Base-by-base conservation (phyloP, 768 basidiomycete species). In the Multifurca ochricompacta region DNA sequence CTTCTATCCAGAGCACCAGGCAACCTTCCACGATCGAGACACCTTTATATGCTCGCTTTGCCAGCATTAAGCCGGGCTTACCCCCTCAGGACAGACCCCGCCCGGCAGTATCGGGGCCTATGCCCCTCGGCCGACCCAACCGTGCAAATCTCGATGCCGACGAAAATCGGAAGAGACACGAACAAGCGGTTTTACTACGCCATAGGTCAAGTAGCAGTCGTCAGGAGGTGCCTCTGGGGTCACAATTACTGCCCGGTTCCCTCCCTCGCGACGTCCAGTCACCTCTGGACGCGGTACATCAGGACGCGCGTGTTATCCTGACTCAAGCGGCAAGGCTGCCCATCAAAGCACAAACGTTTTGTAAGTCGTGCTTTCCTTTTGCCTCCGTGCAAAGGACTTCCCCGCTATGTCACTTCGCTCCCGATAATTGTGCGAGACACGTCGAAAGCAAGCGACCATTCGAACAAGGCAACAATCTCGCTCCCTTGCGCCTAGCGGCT, bases 1-100 rank as follows among this genome's bases (percentile, higher is more conserved):
- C 51, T 25, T 18, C 51, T 19, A 3, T 57, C 19, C 51, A 35
- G n/a, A 36, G 48, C 41, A 25, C 48, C 3, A 46, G 45, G 32
- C 54, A 35, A 13, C 40, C 51, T 10, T 7, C 54, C 11, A 14
- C 59, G 5, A 39, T 42, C 9, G 55, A 54, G 23, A 61, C 65
- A 1, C 66, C 66, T 8, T 55, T 67, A 16, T 67, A 67, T 35
- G 64, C 65, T 9, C 65, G 65, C 18, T 67, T 66, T 37, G 59
- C 66, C 31, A 58, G 41, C 56, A 16, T 36, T 21, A 55, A 55
- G 28, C 14, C 49, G 27, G 62, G 19, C 7, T 45, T 30, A 25
- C 60, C 51, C 16, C 28, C 42, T 35, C 32, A 55, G 47, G 56
- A 46, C 11, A 49, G n/a, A 45, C 27, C 4, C 10, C 53, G 57